Evolutionary conservation across 768 basidiomycete species (phyloP).

Genomic region (Hygrocybe coccinea): DNA sequence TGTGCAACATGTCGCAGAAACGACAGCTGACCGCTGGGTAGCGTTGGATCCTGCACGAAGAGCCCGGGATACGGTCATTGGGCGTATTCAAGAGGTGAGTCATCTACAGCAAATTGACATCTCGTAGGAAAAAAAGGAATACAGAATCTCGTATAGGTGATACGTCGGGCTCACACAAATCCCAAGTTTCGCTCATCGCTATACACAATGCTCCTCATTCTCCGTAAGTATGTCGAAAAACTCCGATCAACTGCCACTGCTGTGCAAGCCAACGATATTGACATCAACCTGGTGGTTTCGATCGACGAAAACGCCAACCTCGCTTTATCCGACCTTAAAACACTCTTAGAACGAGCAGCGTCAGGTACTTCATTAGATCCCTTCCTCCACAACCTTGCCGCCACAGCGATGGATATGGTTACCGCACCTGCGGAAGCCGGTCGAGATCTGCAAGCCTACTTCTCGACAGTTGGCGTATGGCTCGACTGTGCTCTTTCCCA

Average conservation of each 20-base stretch:
- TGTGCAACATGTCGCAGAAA: conserved; percentile 35
- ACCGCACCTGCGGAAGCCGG: conserved; percentile 10
- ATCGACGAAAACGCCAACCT: conserved; percentile 14
- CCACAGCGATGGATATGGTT: conserved; percentile 10
- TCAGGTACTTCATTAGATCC: conserved; percentile 31
- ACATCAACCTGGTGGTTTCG: conserved; percentile 4
- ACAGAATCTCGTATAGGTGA: conserved; percentile 13
- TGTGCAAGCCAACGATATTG: conserved; percentile 8
- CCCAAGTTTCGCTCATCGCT: conserved; percentile 30
- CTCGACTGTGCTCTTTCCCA: conserved; percentile 18
- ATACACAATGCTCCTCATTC: conserved; percentile 26
- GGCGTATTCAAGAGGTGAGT: conserved; percentile 30
- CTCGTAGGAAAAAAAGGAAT: background rate
- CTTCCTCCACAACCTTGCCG: conserved; percentile 7
- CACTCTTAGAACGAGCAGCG: conserved; percentile 32
- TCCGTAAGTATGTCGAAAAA: conserved; percentile 31
- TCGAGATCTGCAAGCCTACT: conserved; percentile 17
- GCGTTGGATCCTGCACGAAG: conserved; percentile 16
- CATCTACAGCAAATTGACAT: background rate
- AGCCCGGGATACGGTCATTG: conserved; percentile 24
- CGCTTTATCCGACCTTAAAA: conserved; percentile 27
- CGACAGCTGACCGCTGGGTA: conserved; percentile 19
- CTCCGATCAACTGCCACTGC: conserved; percentile 16
- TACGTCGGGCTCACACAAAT: conserved; percentile 30
- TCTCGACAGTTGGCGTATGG: conserved; percentile 19